Evolutionary conservation across 768 basidiomycete species (phyloP), one percentile per base, ranked within the genome.

Genomic region (Mycena rebaudengoi): DNA sequence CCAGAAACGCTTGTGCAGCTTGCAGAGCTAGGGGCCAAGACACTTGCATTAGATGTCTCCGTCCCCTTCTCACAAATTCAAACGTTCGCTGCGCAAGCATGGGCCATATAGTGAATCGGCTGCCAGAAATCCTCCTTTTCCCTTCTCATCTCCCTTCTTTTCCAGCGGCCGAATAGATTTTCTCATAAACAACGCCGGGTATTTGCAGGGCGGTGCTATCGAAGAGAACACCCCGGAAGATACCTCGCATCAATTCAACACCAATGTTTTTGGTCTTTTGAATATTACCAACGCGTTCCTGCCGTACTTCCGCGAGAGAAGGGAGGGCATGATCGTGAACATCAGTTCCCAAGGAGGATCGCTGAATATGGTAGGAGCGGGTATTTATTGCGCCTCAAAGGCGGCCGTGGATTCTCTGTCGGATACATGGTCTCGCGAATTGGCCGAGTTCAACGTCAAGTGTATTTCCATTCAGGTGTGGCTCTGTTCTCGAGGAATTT

Each of bases 171-270:
- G 66, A n/a, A 59, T 79, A 18, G 78, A 79, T 48, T 71, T 75
- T n/a, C 64, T 79, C 2, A 69, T 79, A 5, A 78, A 77, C 60
- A 76, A 76, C 46, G 77, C 78, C 1, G 76, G 73, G 11, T 76
- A 75, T 56, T 49, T 72, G 5, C 62, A 56, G 26, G 58, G 67
- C 26, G 73, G 75, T 41, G 69, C 74, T 2, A 54, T 78, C 28
- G 75, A 78, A 55, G 77, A 75, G 45, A 62, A 51, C 51, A 66
- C 37, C 14, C 46, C 46, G 2, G 52, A 49, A 37, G 64, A 66
- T 2, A 25, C n/a, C 0, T 28, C 40, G 8, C 16, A 21, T 21
- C 74, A 75, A 59, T 78, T 73, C 68, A 74, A 75, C 51, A 74
- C 74, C 12, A 78, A 78, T 60, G 67, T 77, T 1, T 75, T 78